These are phyloP conservation scores for Emmonsiellopsis sp. DNA, from an alignment of 2,329 filamentous ascomycete genomes.

Conservation along the genomic window DNA sequence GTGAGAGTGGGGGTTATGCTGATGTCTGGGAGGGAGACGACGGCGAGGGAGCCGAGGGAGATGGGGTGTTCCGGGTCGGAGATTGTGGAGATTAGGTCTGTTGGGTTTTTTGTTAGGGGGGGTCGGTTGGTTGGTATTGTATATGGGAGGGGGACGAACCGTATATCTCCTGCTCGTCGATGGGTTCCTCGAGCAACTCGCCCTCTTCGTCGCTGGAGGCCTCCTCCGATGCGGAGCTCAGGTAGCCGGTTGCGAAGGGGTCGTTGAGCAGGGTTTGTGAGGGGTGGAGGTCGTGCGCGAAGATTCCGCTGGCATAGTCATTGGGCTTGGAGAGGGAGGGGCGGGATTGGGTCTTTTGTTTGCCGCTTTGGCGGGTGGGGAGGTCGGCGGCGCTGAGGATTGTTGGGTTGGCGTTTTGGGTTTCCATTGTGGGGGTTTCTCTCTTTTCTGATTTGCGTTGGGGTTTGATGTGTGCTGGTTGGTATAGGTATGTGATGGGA, in stretches of 20 bases:
- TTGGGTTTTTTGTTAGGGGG: slow-evolving; percentile 25
- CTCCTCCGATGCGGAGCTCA: slow-evolving; percentile 24
- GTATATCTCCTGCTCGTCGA: slow-evolving; percentile 96
- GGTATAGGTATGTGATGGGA: not conserved
- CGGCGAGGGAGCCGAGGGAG: slow-evolving; percentile 83
- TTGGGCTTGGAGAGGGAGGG: slow-evolving; percentile 35
- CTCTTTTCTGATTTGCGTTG: not conserved
- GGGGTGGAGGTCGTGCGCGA: slow-evolving; percentile 42
- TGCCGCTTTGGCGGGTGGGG: slow-evolving; percentile 56
- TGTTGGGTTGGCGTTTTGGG: slow-evolving; percentile 76
- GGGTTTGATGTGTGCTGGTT: not conserved
- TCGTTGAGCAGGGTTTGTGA: slow-evolving; percentile 42
- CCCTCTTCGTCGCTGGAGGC: slow-evolving; percentile 39
- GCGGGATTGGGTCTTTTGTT: slow-evolving; percentile 22
- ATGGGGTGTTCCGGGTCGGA: slow-evolving; percentile 95
- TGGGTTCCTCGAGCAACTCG: slow-evolving; percentile 63
- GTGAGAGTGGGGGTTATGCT: slow-evolving; percentile 63
- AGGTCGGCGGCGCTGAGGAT: slow-evolving; percentile 83
- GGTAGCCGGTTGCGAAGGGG: slow-evolving; percentile 36
- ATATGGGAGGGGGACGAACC: slow-evolving; percentile 42
- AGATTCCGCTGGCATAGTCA: slow-evolving; percentile 31
- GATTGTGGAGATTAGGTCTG: slow-evolving; percentile 89
- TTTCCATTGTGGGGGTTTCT: not conserved
- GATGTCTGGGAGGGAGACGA: slow-evolving; percentile 94
- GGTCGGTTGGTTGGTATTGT: too few relatives aligned